Conservation (phyloP, 257 asterid genomes). For the Verbascum thapsus region DNA sequence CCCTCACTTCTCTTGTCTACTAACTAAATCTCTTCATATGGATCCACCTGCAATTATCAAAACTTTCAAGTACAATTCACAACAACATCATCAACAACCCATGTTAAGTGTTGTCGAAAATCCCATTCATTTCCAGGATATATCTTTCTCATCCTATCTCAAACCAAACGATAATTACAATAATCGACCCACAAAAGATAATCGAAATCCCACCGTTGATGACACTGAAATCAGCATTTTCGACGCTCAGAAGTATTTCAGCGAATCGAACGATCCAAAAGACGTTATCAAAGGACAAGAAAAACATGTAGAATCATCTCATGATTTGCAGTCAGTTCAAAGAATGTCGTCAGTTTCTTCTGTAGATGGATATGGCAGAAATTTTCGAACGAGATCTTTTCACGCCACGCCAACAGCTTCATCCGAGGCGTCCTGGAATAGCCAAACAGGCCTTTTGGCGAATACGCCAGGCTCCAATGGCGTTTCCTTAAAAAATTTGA, state of each 20-base stretch:
- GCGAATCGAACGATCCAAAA: constrained; percentile 46
- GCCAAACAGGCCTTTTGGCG: constrained; percentile 70
- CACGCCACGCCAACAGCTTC: constrained; percentile 85
- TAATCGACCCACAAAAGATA: constrained; percentile 21
- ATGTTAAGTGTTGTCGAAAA: constrained; percentile 46
- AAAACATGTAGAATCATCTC: constrained; percentile 7
- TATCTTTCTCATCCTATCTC: constrained; percentile 60
- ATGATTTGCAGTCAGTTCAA: constrained; percentile 32
- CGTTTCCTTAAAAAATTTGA: constrained; percentile 43
- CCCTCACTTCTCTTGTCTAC: not conserved
- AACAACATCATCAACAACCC: constrained; percentile 56
- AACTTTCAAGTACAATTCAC: constrained; percentile 47
- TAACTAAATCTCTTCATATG: constrained; percentile 34
- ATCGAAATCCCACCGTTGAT: constrained; percentile 13
- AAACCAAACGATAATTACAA: constrained; percentile 34
- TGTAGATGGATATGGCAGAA: constrained; percentile 50
- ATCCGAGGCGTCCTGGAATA: constrained; percentile 93
- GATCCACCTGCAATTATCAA: constrained; percentile 46
- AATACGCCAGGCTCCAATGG: constrained; percentile 58
- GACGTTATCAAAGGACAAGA: constrained; percentile 27
- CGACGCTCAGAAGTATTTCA: constrained; percentile 83
- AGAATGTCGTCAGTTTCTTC: constrained; percentile 59
- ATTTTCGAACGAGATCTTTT: constrained; percentile 52
- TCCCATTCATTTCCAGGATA: constrained; percentile 44
- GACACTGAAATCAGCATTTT: constrained; percentile 80